A percentile compares a stretch with the other conserved stretches of the same genome.
Evolutionary conservation across 495 filamentous ascomycete genomes (phyloP).

Genomic region (Sordaria brevicollis): DNA sequence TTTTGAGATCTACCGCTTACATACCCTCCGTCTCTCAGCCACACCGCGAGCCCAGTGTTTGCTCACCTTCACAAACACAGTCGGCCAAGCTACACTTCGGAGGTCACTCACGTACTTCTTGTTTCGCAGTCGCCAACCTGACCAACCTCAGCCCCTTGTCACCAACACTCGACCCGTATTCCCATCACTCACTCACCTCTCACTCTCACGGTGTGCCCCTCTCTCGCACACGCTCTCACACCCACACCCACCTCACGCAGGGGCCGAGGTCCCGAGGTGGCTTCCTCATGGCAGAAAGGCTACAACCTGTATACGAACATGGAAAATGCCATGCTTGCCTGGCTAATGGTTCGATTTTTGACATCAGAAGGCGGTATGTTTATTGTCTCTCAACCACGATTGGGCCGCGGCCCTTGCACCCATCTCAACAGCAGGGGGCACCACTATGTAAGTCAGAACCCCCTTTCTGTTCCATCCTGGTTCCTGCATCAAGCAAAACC

Average conservation of each 20-base stretch:
- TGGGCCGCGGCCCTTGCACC: neutral
- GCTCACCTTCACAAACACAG: neutral
- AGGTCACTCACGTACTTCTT: neutral
- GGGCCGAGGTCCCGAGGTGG: neutral
- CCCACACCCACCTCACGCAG: neutral
- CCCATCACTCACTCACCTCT: neutral
- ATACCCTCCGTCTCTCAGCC: neutral
- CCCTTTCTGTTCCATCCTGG: neutral
- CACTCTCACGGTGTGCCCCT: no score
- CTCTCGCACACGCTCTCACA: neutral
- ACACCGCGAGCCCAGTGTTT: neutral
- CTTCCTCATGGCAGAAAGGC: neutral
- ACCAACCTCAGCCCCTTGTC: neutral
- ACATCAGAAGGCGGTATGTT: neutral
- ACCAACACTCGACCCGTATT: neutral
- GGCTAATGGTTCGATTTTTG: neutral
- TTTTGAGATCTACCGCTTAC: neutral
- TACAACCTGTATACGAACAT: neutral
- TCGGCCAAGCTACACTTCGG: neutral
- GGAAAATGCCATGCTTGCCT: neutral
- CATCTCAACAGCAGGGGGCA: neutral
- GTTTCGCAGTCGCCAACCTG: neutral
- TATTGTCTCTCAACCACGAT: neutral
- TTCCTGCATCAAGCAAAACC: neutral
- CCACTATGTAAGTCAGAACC: neutral